phyloP scores from a whole-genome alignment of 2,329 filamentous ascomycete species.

The Beauveria bassiana region DNA sequence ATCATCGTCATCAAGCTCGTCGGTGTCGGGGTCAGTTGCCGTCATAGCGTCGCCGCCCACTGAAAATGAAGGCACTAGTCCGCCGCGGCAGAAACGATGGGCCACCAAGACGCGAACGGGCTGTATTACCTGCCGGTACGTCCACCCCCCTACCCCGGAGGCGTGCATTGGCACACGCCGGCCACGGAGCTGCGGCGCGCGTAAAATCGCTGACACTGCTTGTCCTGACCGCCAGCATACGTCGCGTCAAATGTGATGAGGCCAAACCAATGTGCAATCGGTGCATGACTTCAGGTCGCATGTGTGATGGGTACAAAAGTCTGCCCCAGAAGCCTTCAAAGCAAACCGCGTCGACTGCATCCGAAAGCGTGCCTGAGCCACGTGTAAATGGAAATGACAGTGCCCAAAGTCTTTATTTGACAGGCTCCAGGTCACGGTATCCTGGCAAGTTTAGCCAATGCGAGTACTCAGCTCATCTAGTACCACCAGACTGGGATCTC shows the following conservation, averaged over 20 bases:
- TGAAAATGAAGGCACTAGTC: background rate
- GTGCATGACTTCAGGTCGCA: slow-evolving; percentile 7
- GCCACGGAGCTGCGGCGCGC: background rate
- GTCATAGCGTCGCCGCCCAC: slow-evolving; percentile 1
- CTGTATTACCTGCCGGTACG: slow-evolving; percentile 7
- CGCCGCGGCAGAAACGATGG: slow-evolving; percentile 8
- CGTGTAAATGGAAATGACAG: background rate
- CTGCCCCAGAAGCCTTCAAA: background rate
- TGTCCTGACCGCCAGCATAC: background rate
- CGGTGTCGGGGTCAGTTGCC: background rate
- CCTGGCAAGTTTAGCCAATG: background rate
- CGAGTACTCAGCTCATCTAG: background rate
- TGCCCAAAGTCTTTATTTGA: background rate
- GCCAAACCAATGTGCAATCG: slow-evolving; percentile 6
- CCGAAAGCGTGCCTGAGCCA: background rate
- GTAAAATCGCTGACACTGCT: background rate
- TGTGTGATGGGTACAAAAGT: slow-evolving; percentile 4
- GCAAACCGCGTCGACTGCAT: background rate
- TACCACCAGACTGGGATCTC: slow-evolving; percentile 4
- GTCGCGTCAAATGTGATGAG: slow-evolving; percentile 6
- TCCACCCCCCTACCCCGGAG: background rate
- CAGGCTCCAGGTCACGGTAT: background rate
- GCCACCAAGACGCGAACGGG: slow-evolving; percentile 8
- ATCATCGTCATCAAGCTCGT: background rate
- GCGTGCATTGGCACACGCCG: background rate